These are phyloP conservation scores for Nakataea oryzae DNA, from an alignment of 2,329 filamentous ascomycete species.

Conservation along the genomic window DNA sequence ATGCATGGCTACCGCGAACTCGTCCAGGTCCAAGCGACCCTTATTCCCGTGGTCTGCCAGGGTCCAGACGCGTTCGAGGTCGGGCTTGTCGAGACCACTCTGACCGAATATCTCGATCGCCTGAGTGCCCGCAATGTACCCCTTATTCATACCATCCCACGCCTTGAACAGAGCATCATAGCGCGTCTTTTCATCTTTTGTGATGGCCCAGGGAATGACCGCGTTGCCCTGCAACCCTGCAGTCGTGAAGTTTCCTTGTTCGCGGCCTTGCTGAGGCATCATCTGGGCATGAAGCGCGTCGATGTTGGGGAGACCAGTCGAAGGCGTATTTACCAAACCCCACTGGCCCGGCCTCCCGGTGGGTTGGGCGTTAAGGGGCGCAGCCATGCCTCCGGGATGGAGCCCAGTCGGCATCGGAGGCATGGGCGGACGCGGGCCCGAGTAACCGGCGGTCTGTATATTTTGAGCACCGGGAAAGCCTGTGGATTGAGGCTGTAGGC, in stretches of 20 bases:
- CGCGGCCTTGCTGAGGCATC: slow-evolving; percentile 93
- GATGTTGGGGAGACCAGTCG: slow-evolving; percentile 84
- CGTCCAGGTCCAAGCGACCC: slow-evolving; percentile 86
- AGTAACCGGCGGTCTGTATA: slow-evolving; percentile 69
- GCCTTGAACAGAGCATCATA: slow-evolving; percentile 93
- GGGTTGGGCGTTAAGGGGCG: slow-evolving; percentile 78
- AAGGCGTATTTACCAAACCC: slow-evolving; percentile 94
- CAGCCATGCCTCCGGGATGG: slow-evolving; percentile 54
- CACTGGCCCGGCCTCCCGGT: slow-evolving; percentile 90
- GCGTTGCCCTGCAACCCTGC: slow-evolving; percentile 85
- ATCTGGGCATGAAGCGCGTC: slow-evolving; percentile 85
- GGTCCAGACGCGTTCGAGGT: slow-evolving; percentile 91
- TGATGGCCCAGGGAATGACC: slow-evolving; percentile 95
- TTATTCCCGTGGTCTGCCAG: slow-evolving; percentile 89
- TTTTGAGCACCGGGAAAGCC: slow-evolving; percentile 59
- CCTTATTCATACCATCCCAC: slow-evolving; percentile 92
- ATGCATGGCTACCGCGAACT: slow-evolving; percentile 98
- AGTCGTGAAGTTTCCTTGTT: slow-evolving; percentile 72
- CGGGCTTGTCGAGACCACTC: slow-evolving; percentile 82
- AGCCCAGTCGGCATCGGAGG: slow-evolving; percentile 62
- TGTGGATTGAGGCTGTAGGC: slow-evolving; percentile 58
- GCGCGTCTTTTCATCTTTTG: slow-evolving; percentile 94
- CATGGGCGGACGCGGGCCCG: slow-evolving; percentile 74
- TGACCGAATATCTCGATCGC: slow-evolving; percentile 97
- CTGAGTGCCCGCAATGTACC: slow-evolving; percentile 82